phyloP scores from a whole-genome alignment of 768 basidiomycete genomes.

The Dictyophora rubrovolvata region DNA sequence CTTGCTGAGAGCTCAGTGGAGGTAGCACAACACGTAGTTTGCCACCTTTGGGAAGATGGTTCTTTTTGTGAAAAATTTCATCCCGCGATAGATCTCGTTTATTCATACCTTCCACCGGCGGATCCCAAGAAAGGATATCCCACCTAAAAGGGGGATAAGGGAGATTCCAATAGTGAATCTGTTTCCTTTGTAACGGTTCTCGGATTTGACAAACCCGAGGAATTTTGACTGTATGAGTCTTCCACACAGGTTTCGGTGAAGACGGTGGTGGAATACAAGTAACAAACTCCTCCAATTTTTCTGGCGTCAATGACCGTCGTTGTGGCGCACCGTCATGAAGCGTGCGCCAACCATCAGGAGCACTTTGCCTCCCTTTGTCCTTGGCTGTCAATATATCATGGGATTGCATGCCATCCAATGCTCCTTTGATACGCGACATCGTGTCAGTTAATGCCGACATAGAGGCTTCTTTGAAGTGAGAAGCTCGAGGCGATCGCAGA shows the following conservation, averaged over 20 bases:
- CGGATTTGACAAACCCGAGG: slow-evolving; percentile 33
- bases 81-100: slow-evolving; percentile 53
- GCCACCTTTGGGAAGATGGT: slow-evolving; percentile 21
- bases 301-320: slow-evolving; percentile 16
- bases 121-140: slow-evolving; percentile 64
- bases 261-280: slow-evolving; percentile 40
- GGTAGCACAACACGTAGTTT: slow-evolving; percentile 24
- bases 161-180: slow-evolving; percentile 34
- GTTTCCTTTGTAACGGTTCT: slow-evolving; percentile 39
- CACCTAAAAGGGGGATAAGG: slow-evolving; percentile 33
- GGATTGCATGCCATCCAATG: slow-evolving; percentile 26
- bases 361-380: background rate
- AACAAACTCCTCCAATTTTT: slow-evolving; percentile 35
- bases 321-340: background rate
- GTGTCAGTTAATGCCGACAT: slow-evolving; percentile 75
- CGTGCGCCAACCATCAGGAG: background rate
- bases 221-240: slow-evolving; percentile 33
- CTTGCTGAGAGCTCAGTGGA: background rate
- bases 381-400: background rate
- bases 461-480: slow-evolving; percentile 27
- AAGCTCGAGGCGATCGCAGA: slow-evolving; percentile 2
- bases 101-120: slow-evolving; percentile 57
- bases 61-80: slow-evolving; percentile 50
- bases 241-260: slow-evolving; percentile 34
- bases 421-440: slow-evolving; percentile 81